These are phyloP conservation scores for Coemansia sp. DNA, from an alignment of 192 early-diverging fungal species.

Conservation along the genomic window DNA sequence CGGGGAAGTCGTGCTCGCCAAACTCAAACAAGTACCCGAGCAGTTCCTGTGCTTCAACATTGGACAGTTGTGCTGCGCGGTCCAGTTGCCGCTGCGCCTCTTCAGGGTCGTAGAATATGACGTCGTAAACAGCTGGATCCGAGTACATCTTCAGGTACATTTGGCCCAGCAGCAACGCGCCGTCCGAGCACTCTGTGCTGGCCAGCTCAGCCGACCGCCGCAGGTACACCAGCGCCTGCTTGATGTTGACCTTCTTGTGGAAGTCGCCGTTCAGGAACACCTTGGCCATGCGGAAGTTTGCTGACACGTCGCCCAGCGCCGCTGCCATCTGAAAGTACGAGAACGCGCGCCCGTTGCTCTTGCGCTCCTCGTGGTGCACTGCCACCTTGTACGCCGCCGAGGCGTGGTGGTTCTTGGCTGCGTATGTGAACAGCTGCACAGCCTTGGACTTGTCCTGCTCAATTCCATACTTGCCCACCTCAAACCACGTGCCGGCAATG, in stretches of 20 bases:
- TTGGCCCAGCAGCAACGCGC: constrained; percentile 73
- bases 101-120: constrained; percentile 70
- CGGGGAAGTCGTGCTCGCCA: constrained; percentile 66
- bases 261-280: constrained; percentile 74
- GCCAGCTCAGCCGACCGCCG: constrained; percentile 76
- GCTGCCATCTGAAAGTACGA: constrained; percentile 72
- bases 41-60: constrained; percentile 70
- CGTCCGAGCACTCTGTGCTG: constrained; percentile 65
- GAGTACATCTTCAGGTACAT: constrained; percentile 75
- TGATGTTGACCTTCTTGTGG: constrained; percentile 64
- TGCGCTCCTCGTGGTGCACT: constrained; percentile 62
- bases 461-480: constrained; percentile 60
- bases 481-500: constrained; percentile 73
- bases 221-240: constrained; percentile 81
- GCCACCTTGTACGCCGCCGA: constrained; percentile 69
- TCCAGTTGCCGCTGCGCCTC: constrained; percentile 73
- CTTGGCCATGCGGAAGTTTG: constrained; percentile 76
- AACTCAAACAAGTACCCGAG: constrained; percentile 81
- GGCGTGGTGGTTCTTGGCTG: constrained; percentile 65
- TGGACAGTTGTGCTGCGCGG: constrained; percentile 72
- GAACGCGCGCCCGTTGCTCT: constrained; percentile 62
- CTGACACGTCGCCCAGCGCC: constrained; percentile 60
- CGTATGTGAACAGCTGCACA: constrained; percentile 59
- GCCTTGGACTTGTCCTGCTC: constrained; percentile 67
- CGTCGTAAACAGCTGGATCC: constrained; percentile 59